Conservation (phyloP, 352 stramenopile genomes). For the Globisporangium yorkense region DNA sequence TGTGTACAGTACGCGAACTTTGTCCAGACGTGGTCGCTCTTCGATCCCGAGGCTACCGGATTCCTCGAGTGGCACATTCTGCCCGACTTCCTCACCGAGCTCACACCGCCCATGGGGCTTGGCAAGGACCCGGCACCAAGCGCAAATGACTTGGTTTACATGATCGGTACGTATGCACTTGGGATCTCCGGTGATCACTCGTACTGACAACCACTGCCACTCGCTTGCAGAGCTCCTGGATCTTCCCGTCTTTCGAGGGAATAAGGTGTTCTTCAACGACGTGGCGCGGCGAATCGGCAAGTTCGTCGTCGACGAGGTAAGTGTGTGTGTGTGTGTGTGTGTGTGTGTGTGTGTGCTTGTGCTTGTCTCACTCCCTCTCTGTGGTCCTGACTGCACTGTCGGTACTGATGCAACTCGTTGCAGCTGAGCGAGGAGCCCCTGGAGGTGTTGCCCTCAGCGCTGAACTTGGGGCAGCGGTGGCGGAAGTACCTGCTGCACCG, state of each 20-base stretch:
- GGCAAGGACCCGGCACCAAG: conserved; percentile 25
- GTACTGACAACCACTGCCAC: background rate
- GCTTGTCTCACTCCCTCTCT: too few relatives aligned
- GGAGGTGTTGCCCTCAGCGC: conserved; percentile 30
- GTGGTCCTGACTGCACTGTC: background rate
- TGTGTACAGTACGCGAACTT: conserved; percentile 71
- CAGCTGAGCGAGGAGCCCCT: conserved; percentile 49
- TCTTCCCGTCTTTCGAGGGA: conserved; percentile 43
- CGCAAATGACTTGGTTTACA: conserved; percentile 33
- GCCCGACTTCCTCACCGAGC: conserved; percentile 46
- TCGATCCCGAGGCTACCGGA: conserved; percentile 81
- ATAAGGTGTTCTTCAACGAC: conserved; percentile 72
- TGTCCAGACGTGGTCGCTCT: conserved; percentile 57
- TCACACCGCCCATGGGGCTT: conserved; percentile 71
- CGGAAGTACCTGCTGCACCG: conserved; percentile 38
- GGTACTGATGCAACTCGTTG: background rate
- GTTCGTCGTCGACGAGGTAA: conserved; percentile 47
- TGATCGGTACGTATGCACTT: conserved; percentile 30
- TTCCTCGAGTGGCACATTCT: conserved; percentile 74
- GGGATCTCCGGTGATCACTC: too few relatives aligned
- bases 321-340: background rate
- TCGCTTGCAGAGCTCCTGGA: conserved; percentile 34
- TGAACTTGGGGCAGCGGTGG: conserved; percentile 61
- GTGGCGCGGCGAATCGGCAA: conserved; percentile 45
- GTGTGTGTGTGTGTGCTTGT: background rate